phyloP scores from a whole-genome alignment of 2,329 filamentous ascomycete species.

The Penicillium sp. region DNA sequence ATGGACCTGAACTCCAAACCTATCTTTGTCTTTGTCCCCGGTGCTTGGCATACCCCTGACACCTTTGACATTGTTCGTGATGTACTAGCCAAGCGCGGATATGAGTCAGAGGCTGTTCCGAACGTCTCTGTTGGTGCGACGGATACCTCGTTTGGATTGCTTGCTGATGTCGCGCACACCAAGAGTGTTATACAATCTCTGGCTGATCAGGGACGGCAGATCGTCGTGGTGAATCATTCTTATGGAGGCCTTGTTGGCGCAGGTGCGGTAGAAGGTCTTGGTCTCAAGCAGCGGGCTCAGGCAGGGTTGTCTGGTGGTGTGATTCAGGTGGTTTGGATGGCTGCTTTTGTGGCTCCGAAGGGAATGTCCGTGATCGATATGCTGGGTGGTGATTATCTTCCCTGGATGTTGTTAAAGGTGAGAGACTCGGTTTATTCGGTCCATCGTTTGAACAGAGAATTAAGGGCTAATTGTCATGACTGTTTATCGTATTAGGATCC shows the following conservation, averaged over 20 bases:
- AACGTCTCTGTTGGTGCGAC: slow-evolving; percentile 21
- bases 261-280: slow-evolving; percentile 29
- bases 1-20: slow-evolving; percentile 4
- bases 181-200: slow-evolving; percentile 28
- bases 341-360: slow-evolving; percentile 36
- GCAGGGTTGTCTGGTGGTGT: slow-evolving; percentile 29
- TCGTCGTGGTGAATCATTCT: slow-evolving; percentile 31
- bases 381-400: slow-evolving; percentile 23
- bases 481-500: neutral
- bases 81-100: slow-evolving; percentile 30
- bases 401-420: slow-evolving; percentile 28
- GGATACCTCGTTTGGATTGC: slow-evolving; percentile 30
- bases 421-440: neutral
- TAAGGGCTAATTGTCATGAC: neutral
- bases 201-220: slow-evolving; percentile 19
- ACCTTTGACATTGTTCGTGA: slow-evolving; percentile 31
- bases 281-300: slow-evolving; percentile 18
- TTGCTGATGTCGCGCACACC: slow-evolving; percentile 34
- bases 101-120: slow-evolving; percentile 28
- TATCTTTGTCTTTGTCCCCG: slow-evolving; percentile 39
- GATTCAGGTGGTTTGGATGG: slow-evolving; percentile 30
- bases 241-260: slow-evolving; percentile 31
- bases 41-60: slow-evolving; percentile 41
- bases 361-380: slow-evolving; percentile 30
- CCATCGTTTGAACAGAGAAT: neutral